These are phyloP conservation scores for Picea abies DNA, from an alignment of 83 land plant species.

Conservation along the genomic window DNA sequence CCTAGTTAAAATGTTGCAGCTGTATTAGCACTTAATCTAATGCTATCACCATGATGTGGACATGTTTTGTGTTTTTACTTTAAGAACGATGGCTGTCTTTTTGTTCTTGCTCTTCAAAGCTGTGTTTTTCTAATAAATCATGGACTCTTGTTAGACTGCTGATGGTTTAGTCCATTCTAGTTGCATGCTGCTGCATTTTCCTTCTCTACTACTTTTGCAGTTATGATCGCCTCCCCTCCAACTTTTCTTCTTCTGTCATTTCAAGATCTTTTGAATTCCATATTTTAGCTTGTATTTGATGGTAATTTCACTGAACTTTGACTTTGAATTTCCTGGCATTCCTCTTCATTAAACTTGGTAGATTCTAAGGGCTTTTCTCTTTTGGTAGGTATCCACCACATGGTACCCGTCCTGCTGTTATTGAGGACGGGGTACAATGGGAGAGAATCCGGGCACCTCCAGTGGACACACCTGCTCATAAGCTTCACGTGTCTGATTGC, in stretches of 20 bases:
- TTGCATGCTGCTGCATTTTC: not conserved
- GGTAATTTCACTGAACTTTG: not conserved
- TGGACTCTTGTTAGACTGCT: not conserved
- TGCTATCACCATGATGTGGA: not conserved
- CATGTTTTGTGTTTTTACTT: not conserved
- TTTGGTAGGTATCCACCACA: conserved; percentile 57
- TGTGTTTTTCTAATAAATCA: not conserved
- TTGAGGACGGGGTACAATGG: conserved; percentile 57
- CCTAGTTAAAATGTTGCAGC: not conserved
- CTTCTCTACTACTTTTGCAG: not conserved
- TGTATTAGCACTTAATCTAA: not conserved
- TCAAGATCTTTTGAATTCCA: not conserved
- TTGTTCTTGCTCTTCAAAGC: not conserved
- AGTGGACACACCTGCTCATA: conserved; percentile 46
- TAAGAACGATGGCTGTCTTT: not conserved
- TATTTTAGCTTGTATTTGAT: not conserved
- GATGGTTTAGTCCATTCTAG: conserved; percentile 1
- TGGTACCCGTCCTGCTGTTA: conserved; percentile 35
- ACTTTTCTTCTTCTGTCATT: not conserved
- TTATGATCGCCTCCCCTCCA: not conserved
- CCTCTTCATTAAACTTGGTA: not conserved
- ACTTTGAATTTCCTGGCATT: not conserved
- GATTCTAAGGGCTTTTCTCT: not conserved
- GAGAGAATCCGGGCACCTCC: conserved; percentile 56
- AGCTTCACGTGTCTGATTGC: conserved; percentile 51